A percentile compares a stretch with the other conserved stretches of the same genome.
Evolutionary conservation across 106 monocot genomes (phyloP).

Genomic region (Dendrobium huoshanense): DNA sequence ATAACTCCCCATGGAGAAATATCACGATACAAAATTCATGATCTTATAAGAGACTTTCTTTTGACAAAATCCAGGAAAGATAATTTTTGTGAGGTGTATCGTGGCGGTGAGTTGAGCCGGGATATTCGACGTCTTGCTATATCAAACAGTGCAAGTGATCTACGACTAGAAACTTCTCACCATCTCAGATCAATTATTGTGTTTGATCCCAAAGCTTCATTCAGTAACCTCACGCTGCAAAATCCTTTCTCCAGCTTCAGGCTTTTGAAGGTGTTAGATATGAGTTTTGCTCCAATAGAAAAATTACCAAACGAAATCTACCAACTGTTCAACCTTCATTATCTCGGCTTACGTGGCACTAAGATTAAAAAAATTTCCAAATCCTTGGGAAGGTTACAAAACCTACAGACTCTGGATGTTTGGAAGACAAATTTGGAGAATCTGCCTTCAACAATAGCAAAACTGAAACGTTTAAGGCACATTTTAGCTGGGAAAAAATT

Average conservation of each 20-base stretch:
- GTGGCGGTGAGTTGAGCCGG: neutral
- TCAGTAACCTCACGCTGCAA: neutral
- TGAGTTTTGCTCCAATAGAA: neutral
- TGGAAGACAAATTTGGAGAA: neutral
- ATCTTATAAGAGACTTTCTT: constrained; percentile 1
- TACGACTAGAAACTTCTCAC: neutral
- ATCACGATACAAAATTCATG: neutral
- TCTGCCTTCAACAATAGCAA: neutral
- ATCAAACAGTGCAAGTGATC: neutral
- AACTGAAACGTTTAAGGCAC: too few species aligned
- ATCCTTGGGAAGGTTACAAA: neutral
- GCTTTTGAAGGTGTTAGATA: neutral
- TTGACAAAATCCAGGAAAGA: neutral
- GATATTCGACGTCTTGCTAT: neutral
- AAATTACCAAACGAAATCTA: neutral
- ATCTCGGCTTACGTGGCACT: too few species aligned
- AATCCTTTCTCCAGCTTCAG: neutral
- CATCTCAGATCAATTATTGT: neutral
- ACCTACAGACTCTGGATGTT: neutral
- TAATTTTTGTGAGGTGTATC: neutral
- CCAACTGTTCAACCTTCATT: neutral
- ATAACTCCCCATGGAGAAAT: neutral
- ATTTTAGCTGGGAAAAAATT: too few species aligned
- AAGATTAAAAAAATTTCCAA: neutral
- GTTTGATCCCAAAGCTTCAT: neutral